Percentiles rank a stretch among this genome's conserved stretches.
Evolutionary conservation across 768 basidiomycete species (phyloP).

Genomic region (Boletus speciosus): DNA sequence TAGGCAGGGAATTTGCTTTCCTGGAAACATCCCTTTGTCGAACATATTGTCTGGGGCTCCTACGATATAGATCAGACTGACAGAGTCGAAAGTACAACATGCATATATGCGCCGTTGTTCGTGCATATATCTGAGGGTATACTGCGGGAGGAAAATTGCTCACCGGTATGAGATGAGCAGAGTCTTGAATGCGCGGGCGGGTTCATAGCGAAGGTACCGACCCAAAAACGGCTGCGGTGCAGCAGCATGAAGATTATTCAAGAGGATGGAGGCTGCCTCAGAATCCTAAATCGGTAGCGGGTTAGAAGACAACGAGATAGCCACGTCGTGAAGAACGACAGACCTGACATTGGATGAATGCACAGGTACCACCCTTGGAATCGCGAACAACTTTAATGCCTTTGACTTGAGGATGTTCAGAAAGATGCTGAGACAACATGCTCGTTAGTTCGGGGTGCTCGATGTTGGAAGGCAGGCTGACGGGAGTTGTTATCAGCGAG

Average conservation of each 20-base stretch:
- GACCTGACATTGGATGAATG: constrained; percentile 85
- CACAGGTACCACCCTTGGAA: constrained; percentile 74
- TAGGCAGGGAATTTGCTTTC: constrained; percentile 11
- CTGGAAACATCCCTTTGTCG: constrained; percentile 15
- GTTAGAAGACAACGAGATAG: not conserved
- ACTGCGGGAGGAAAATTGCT: constrained; percentile 5
- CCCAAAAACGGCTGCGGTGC: constrained; percentile 66
- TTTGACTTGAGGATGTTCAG: constrained; percentile 60
- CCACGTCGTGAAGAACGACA: constrained; percentile 10
- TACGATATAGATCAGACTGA: constrained; percentile 9
- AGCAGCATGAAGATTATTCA: constrained; percentile 54
- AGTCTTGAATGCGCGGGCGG: constrained; percentile 71
- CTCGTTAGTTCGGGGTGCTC: constrained; percentile 60
- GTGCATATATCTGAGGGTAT: constrained; percentile 12
- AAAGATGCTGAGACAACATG: constrained; percentile 63
- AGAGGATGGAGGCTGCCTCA: constrained; percentile 52
- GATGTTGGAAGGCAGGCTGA: constrained; percentile 66
- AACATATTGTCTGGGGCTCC: constrained; percentile 22
- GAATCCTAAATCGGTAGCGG: constrained; percentile 43
- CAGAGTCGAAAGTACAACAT: not conserved
- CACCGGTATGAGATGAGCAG: constrained; percentile 75
- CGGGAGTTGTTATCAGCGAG: constrained; percentile 9
- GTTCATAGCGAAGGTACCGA: constrained; percentile 71
- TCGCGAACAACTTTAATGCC: constrained; percentile 71
- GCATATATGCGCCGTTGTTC: constrained; percentile 22